Evolutionary conservation across 805 yeast species (phyloP), one percentile per base, ranked within the genome.

Genomic region (Monosporozyma servazzii): DNA sequence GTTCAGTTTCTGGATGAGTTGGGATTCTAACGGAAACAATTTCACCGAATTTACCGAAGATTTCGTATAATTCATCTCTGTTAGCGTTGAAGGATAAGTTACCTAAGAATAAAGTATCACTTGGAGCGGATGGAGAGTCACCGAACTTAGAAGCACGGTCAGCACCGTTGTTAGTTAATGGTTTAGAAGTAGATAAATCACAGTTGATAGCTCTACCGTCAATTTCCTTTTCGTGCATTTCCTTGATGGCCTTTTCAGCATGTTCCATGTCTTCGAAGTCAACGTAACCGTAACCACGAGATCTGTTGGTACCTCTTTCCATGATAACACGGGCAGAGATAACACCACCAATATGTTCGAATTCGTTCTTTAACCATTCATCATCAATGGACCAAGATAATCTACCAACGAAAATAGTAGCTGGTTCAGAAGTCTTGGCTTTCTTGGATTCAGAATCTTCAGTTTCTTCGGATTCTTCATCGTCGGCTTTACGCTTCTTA

Each of bases 1-100:
- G 96, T 71, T 89, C 95, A 58, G 98, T 90, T 72, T 91, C 98
- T 66, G 96, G 97, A 75, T 93, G 95, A 44, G 98, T 91, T 71
- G 99, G 99, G 60, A 93, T 76, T 77, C 99, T 85, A 62, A 89
- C 90, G 56, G 95, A 87, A 51, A 88, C 73, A 55, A 93, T 88
- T 56, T 79, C 77, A 69, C 96, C 98, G 71, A 79, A 78, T 66
- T 79, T 80, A 60, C 84, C 81, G 66, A 93, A 93, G 42, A 81
- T 69, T 61, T 79, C 81, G 70, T 76, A 84, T 60, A 93, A 75
- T 55, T 73, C 73, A 70, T 90, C 96, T 74, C 88, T 85, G 72
- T 82, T 80, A 60, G 88, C 87, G 63, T 84, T 79, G 83, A 93
- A 93, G 23, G 97, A 86, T 67, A 93, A 79, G 80, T 93, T 93